Base-by-base conservation (phyloP, 306 rosid species). In the Cicer arietinum region DNA sequence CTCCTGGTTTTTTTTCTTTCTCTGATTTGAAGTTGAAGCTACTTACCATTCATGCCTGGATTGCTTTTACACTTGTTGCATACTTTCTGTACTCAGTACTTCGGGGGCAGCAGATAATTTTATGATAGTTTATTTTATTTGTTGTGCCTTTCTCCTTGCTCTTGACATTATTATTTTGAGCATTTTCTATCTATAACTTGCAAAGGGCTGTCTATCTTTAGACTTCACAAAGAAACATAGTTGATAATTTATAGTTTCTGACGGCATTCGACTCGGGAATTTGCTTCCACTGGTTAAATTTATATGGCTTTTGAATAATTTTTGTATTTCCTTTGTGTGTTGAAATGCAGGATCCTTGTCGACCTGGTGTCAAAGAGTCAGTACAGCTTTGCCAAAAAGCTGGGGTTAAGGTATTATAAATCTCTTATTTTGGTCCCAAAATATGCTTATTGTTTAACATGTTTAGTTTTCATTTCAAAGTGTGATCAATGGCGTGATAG, bases 321-420 rank as follows among this genome's bases (percentile, higher is more conserved):
- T 10, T 16, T 20, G 37, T 53, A 30, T 41, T 12, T 45, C 13
- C 7, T 58, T 16, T 74, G 17, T 73, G 11, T 58, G 61, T 68
- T 76, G 40, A 75, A 73, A 74, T 86, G 67, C 86, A 92, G 97
- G 99, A 95, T 82, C 99, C 99, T 67, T 95, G 98, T 79, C 90
- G 98, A 69, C 87, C 88, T 7, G 88, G 93, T 70, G 98, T 95
- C 41, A 82, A 71, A 76, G 87, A 79, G 60, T 82, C 99, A 4
- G 96, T 95, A 63, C 81, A 50, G 78, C 89, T 95, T 72, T 95
- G 99, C 87, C 96, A 90, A 83, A 89, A 80, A 20, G 96, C 99
- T 54, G 99, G 99, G 58, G 93, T 95, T 67, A 92, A 95, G 99
- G 99, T 95, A 81, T 63, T 20, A 18, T 40, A 51, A 64, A 54